Base-by-base conservation (phyloP, 768 basidiomycete species). In the Boletellus ananas region DNA sequence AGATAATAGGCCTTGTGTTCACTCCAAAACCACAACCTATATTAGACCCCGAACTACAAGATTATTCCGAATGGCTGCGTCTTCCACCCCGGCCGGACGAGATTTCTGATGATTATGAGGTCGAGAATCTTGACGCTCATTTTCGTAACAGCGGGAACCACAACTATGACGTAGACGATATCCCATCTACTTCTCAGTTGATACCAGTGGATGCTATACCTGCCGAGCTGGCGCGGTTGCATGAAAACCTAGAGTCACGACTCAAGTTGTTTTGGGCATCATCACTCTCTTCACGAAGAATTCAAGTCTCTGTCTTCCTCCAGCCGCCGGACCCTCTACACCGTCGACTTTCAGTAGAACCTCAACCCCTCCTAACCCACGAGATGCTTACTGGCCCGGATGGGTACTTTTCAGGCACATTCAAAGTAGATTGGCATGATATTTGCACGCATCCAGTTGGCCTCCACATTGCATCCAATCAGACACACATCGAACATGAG, bases 201-300 rank as follows among this genome's bases (percentile, higher is more conserved):
- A 55, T 23, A 46, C 61, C 20, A 52, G 65, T 16, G 56, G 67
- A 47, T 55, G 49, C 41, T 18, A 38, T 63, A 34, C 51, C 64
- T 6, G 56, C 52, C 6, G 69, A 75, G 18, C 61, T 87, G 16
- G 77, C 73, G 4, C 75, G 78, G 21, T 74, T 85, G 45, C 85
- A 93, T 54, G 73, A 74, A 12, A 94, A 94, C 58, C 75, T 95
- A 5, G 87, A 92, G 61, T 66, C 76, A 6, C 82, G 93, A 1
- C 70, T 95, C 21, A 81, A 79, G 42, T 81, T 85, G 0, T 93
- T 95, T 68, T 94, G 90, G 90, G 79, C 85, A 3, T 81, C 83
- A 4, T 81, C 80, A 1, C 71, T 94, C 0, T 61, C 85, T 10
- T 74, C 79, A 21, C 79, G 90, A 16, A 76, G 69, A 3, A 71